Evolutionary conservation across 164 flowering plant species (phyloP).

Genomic region (Piper longum): DNA sequence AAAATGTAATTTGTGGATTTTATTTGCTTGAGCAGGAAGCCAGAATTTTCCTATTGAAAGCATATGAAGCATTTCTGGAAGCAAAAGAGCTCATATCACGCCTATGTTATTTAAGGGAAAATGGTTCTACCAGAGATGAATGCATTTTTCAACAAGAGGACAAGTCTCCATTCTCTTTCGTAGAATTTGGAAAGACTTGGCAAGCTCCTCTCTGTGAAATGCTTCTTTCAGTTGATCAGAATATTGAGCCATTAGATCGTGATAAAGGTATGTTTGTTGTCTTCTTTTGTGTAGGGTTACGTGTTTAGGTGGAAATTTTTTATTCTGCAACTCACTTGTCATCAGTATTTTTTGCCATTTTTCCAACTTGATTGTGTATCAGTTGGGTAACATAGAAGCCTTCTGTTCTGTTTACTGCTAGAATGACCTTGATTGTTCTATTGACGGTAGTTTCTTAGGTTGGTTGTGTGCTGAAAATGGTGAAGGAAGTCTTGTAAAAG

Average conservation of each 20-base stretch:
- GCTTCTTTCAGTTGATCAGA: slow-evolving; percentile 20
- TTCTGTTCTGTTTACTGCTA: neutral
- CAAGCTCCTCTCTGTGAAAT: slow-evolving; percentile 77
- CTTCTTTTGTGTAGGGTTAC: neutral
- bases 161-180: slow-evolving; percentile 22
- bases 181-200: slow-evolving; percentile 67
- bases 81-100: slow-evolving; percentile 26
- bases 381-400: no score
- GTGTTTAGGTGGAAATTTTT: neutral
- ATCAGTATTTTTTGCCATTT: neutral
- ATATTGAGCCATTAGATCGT: slow-evolving; percentile 1
- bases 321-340: neutral
- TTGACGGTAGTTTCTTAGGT: slow-evolving; percentile 17
- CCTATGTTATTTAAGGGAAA: slow-evolving; percentile 28
- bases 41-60: slow-evolving; percentile 44
- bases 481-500: slow-evolving; percentile 27
- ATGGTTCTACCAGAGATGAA: slow-evolving; percentile 3
- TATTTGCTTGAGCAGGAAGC: slow-evolving; percentile 31
- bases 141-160: slow-evolving; percentile 2
- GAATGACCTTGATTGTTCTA: neutral
- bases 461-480: neutral
- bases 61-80: slow-evolving; percentile 45
- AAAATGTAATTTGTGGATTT: neutral
- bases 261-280: slow-evolving; percentile 27
- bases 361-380: neutral